Percentiles rank a stretch among this genome's conserved stretches.
Conservation (phyloP, 2,329 filamentous ascomycete genomes). For the Trichoderma sp. region DNA sequence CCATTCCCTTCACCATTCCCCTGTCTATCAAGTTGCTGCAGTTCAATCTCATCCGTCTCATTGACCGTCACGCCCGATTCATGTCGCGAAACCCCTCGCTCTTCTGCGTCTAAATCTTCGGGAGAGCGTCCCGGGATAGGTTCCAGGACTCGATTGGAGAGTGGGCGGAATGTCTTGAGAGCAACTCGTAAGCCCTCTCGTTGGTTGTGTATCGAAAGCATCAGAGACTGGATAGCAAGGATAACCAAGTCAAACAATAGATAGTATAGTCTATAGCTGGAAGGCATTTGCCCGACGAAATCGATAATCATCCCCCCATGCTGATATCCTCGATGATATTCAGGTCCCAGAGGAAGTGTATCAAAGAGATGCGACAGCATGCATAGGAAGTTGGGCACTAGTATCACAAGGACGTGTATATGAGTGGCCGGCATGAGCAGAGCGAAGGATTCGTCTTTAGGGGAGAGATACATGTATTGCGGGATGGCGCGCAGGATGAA, state of each 20-base stretch:
- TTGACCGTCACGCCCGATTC: constrained; percentile 42
- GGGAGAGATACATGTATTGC: constrained; percentile 67
- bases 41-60: constrained; percentile 51
- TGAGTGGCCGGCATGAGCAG: constrained; percentile 60
- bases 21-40: constrained; percentile 43
- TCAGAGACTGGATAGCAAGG: constrained; percentile 62
- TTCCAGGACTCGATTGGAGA: constrained; percentile 39
- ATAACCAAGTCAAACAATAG: constrained; percentile 61
- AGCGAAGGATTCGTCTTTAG: constrained; percentile 61
- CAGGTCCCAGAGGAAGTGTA: constrained; percentile 60
- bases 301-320: constrained; percentile 70
- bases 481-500: constrained; percentile 61
- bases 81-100: constrained; percentile 54
- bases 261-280: constrained; percentile 59
- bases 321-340: constrained; percentile 66
- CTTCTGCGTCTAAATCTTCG: constrained; percentile 61
- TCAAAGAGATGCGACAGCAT: constrained; percentile 62
- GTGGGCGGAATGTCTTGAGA: constrained; percentile 47
- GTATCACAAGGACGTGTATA: constrained; percentile 61
- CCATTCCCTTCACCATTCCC: constrained; percentile 35
- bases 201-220: constrained; percentile 66
- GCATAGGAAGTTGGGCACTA: constrained; percentile 63
- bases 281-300: constrained; percentile 68
- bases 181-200: constrained; percentile 59
- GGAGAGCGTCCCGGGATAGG: constrained; percentile 37